These are phyloP conservation scores for Capsella bursapastoris DNA, from an alignment of 345 rosid genomes.

Conservation along the genomic window DNA sequence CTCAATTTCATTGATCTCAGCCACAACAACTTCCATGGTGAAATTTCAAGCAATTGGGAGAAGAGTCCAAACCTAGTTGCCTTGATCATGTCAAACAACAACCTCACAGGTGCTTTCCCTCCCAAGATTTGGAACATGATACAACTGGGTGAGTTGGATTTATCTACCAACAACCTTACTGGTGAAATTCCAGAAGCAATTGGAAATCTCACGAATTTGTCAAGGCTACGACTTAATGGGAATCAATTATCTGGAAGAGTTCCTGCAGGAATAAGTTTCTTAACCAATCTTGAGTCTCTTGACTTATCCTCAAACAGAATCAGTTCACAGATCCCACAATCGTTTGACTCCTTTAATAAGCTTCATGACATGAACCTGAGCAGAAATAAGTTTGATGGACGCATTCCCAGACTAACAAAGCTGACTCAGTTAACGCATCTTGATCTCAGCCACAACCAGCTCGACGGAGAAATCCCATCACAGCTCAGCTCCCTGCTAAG, in stretches of 20 bases:
- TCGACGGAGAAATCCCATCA: constrained; percentile 39
- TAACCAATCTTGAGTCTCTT: constrained; percentile 22
- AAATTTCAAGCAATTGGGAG: constrained; percentile 45
- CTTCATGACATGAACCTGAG: constrained; percentile 36
- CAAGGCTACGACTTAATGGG: background rate
- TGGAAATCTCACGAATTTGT: background rate
- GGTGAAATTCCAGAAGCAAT: constrained; percentile 40
- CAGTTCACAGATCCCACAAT: constrained; percentile 16
- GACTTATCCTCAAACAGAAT: constrained; percentile 45
- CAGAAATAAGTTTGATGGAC: constrained; percentile 24
- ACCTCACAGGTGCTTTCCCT: constrained; percentile 34
- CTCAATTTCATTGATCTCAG: constrained; percentile 44
- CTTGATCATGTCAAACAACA: constrained; percentile 17
- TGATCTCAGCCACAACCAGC: constrained; percentile 47
- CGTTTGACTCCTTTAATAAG: background rate
- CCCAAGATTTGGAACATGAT: constrained; percentile 37
- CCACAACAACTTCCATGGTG: constrained; percentile 45
- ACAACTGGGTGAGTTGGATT: constrained; percentile 19
- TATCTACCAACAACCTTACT: constrained; percentile 36
- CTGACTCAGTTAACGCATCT: background rate
- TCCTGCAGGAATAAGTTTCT: constrained; percentile 26
- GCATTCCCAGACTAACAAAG: constrained; percentile 39
- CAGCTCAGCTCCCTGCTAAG: constrained; percentile 26
- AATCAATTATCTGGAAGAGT: constrained; percentile 42
- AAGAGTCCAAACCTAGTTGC: constrained; percentile 33